Percentiles rank a stretch among this genome's conserved stretches.
Evolutionary conservation across 192 early-diverging fungal genomes (phyloP).

Genomic region (Backusella sp.): DNA sequence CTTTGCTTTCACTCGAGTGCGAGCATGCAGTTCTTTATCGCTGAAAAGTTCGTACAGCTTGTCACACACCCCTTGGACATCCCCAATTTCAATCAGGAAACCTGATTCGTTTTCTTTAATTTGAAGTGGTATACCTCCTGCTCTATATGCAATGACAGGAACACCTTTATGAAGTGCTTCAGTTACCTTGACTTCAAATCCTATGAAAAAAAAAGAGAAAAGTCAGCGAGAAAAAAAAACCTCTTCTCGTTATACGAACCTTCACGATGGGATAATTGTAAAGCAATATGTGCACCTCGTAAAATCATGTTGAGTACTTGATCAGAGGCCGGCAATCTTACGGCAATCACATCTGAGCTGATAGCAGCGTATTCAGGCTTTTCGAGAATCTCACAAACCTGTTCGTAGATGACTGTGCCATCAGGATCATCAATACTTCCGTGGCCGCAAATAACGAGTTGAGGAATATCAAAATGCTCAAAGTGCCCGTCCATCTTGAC

Average conservation of each 20-base stretch:
- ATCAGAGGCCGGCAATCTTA: constrained; percentile 73
- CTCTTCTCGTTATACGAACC: constrained; percentile 11
- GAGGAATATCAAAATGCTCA: constrained; percentile 53
- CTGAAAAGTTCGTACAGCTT: constrained; percentile 58
- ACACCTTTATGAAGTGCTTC: constrained; percentile 68
- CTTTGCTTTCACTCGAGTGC: constrained; percentile 37
- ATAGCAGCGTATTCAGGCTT: constrained; percentile 52
- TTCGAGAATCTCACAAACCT: constrained; percentile 47
- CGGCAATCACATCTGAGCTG: constrained; percentile 54
- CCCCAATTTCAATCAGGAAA: constrained; percentile 62
- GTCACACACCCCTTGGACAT: constrained; percentile 60
- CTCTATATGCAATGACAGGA: constrained; percentile 49
- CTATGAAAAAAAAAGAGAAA: too few species aligned
- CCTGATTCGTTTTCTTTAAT: constrained; percentile 68
- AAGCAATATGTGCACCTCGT: constrained; percentile 65
- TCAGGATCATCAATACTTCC: constrained; percentile 86
- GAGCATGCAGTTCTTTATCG: constrained; percentile 50
- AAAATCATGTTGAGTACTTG: constrained; percentile 77
- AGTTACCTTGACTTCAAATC: constrained; percentile 85
- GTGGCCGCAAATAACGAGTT: constrained; percentile 75
- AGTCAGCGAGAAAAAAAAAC: too few species aligned
- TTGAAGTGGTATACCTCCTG: constrained; percentile 84
- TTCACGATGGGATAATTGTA: constrained; percentile 79
- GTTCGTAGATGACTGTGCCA: constrained; percentile 64
- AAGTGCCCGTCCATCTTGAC: constrained; percentile 47